Base-by-base conservation (phyloP, 2,329 filamentous ascomycete genomes). In the Colletotrichum liaoningense region DNA sequence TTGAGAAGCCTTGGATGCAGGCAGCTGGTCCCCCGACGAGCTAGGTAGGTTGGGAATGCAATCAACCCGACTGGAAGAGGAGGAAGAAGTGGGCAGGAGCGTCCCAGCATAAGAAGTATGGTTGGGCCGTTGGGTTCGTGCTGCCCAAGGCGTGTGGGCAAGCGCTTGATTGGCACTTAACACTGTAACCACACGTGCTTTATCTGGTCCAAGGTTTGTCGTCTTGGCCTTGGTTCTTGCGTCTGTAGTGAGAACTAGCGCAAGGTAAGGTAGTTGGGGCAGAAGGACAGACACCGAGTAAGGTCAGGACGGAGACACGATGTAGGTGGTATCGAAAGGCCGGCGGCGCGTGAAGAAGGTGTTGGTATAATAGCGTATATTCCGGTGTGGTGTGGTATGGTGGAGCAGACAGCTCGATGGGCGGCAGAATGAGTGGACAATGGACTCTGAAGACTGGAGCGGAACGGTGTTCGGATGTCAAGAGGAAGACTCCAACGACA, bases 41-140 rank as follows among this genome's bases (percentile, higher is more conserved):
- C 30, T 59, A 42, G 59, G 26, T 58, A 38, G 56, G 67, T 73
- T 66, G 54, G n/a, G 35, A 54, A 58, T 67, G 55, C 56, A 73
- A 73, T 65, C 56, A 67, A 73, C 71, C 71, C 71, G 62, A 73
- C 55, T 67, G 71, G 71, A 73, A 72, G 62, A 67, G 26, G 5
- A 24, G 9, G 16, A 8, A 9, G 54, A 66, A 65, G 62, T 72
- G 67, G 69, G 46, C n/a, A 64, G 49, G 33, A 28, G 52, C 12
- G 9, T 26, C 28, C n/a, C 24, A 30, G 38, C 55, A 11, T 26
- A 33, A 14, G 28, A n/a, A 59, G 26, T 65, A 52, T 69, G 60
- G 73, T 74, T 70, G 60, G 73, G 62, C 62, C 69, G 70, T 67
- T 63, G 38, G 55, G 26, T 58, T 49, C 26, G 57, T 59, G 59